A percentile compares a stretch with the other conserved stretches of the same genome.
These are phyloP conservation scores for Sungouiozyma ichnusensis DNA, from an alignment of 805 yeast genomes.

Conservation along the genomic window DNA sequence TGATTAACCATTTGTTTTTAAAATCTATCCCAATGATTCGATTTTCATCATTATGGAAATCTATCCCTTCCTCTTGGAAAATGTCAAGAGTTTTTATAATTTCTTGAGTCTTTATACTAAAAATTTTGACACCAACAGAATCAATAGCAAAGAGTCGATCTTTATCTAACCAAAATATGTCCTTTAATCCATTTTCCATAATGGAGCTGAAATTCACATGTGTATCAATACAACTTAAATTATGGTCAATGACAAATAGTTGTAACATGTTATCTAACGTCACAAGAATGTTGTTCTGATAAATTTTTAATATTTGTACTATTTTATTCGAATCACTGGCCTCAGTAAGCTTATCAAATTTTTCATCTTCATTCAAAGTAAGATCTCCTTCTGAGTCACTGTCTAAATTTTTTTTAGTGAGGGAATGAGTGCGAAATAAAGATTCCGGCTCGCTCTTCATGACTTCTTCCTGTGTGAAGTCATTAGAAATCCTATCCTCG, in stretches of 20 bases:
- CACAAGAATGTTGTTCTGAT: constrained; percentile 7
- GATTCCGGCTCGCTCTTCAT: constrained; percentile 1
- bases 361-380: neutral
- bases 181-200: constrained; percentile 3
- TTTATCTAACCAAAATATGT: constrained; percentile 20
- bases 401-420: neutral
- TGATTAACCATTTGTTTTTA: constrained; percentile 22
- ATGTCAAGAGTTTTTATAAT: neutral
- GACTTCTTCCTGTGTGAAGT: neutral
- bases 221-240: constrained; percentile 6
- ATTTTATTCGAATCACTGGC: neutral
- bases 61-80: neutral
- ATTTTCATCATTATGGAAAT: neutral
- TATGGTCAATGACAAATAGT: constrained; percentile 5
- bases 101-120: constrained; percentile 5
- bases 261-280: constrained; percentile 6
- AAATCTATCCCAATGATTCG: constrained; percentile 17
- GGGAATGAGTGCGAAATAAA: constrained; percentile 1
- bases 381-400: neutral
- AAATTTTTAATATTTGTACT: constrained; percentile 5
- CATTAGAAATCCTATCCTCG: neutral
- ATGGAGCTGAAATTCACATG: constrained; percentile 1
- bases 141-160: constrained; percentile 14
- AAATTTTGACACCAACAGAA: constrained; percentile 14
- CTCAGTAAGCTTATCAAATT: no score